Percentiles rank a stretch among this genome's conserved stretches.
phyloP scores from a whole-genome alignment of 139 green algal genomes.

The Chlamydomonas applanata region DNA sequence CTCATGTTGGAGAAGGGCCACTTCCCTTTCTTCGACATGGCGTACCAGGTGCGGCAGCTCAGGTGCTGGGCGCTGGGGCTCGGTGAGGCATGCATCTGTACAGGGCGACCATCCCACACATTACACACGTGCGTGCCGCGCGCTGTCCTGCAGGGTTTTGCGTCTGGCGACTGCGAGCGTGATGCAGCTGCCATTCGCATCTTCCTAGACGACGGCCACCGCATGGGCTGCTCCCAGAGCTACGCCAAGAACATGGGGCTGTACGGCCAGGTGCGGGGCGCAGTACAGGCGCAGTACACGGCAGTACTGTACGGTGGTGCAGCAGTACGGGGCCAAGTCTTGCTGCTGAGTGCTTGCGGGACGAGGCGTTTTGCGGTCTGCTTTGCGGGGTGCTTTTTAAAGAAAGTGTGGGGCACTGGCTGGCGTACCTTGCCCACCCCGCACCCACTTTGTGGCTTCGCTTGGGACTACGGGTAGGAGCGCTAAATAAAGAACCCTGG shows the following conservation, averaged over 20 bases:
- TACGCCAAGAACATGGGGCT: constrained; percentile 92
- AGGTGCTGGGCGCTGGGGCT: neutral
- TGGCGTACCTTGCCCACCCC: no score
- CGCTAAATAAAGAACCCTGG: no score
- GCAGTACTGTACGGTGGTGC: no score
- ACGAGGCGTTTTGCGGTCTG: no score
- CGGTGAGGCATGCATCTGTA: no score
- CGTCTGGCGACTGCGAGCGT: constrained; percentile 75
- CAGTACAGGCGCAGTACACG: constrained; percentile 18
- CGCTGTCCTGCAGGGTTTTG: constrained; percentile 84
- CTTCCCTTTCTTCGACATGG: constrained; percentile 92
- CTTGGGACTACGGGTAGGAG: no score
- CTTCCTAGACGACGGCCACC: constrained; percentile 77
- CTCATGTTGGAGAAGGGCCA: constrained; percentile 71
- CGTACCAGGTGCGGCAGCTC: constrained; percentile 73
- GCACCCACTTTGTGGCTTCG: no score
- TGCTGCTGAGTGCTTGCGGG: no score
- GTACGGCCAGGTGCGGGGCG: constrained; percentile 78
- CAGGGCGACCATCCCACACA: neutral
- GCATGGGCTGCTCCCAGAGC: constrained; percentile 52
- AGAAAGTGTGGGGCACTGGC: no score
- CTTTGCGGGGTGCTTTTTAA: no score
- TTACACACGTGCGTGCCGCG: no score
- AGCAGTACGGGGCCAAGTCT: no score
- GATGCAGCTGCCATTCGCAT: constrained; percentile 75